A percentile compares a stretch with the other conserved stretches of the same genome.
Evolutionary conservation across 148 eudicot genomes (phyloP).

Genomic region (Rhododendron mucronatum): DNA sequence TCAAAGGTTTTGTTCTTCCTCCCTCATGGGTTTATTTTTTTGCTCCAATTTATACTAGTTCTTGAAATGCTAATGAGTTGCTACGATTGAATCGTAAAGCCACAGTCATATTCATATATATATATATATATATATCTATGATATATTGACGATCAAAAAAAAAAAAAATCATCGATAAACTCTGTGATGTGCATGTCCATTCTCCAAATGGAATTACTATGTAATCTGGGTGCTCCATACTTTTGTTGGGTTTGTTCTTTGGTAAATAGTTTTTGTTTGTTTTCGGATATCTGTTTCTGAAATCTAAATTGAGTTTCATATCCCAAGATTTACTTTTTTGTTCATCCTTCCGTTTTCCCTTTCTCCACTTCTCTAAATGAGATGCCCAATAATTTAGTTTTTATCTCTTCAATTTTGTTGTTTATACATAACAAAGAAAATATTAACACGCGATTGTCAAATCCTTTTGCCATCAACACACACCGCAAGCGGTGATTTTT

Average conservation of each 20-base stretch:
- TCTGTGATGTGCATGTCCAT: neutral
- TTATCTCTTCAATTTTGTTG: neutral
- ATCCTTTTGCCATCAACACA: neutral
- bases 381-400: neutral
- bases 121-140: too few species aligned
- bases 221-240: neutral
- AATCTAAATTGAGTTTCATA: neutral
- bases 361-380: neutral
- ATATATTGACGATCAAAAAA: too few species aligned
- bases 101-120: neutral
- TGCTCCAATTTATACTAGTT: neutral
- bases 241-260: neutral
- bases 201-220: neutral
- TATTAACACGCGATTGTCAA: neutral
- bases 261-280: neutral
- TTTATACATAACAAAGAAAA: neutral
- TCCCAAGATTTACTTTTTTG: neutral
- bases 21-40: conserved; percentile 4
- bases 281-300: neutral
- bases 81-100: neutral
- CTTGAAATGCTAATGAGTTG: too few species aligned
- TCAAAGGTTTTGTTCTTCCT: conserved; percentile 9
- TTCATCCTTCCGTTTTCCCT: neutral
- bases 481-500: too few species aligned
- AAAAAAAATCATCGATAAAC: too few species aligned